Evolutionary conservation across 106 monocot species (phyloP), one percentile per base, ranked within the genome.

Genomic region (Agapanthus africanus): DNA sequence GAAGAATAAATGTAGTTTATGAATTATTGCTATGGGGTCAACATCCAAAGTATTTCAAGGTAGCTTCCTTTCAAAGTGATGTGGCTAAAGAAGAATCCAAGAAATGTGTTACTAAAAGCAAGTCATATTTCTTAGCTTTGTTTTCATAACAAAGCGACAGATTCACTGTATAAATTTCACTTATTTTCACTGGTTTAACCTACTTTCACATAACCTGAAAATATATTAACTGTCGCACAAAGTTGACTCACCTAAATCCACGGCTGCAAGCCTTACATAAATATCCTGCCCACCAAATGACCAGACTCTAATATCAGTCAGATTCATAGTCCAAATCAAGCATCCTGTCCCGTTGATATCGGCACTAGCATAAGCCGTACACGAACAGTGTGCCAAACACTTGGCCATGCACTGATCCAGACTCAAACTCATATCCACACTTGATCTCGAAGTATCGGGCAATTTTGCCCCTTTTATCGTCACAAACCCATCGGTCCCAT

Each of bases 311-410:
- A 82, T 21, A 52, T 82, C 82, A 0, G 59, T 67, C 36, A 82
- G n/a, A 2, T 67, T 51, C 0, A 27, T 22, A 4, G 59, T 56
- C 83, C 83, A 83, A 4, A 73, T 69, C 25, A 83, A 42, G 65
- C 83, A 83, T 22, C 84, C 75, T 14, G 16, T 69, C 10, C 59
- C 79, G 18, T 50, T 44, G 33, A 63, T 10, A 50, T 71, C 72
- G 6, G 76, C 73, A 9, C 23, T 35, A 14, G 84, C 69, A 39
- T 79, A 84, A 11, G 79, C 90, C 4, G 37, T 63, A 50, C 85
- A 85, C 6, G 81, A 85, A 28, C 86, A 86, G 60, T 81, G 83
- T 7, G 13, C 11, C 74, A 80, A 69, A 33, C 90, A 90, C 63
- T 6, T 19, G 0, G 37, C 52, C 16, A 61, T 37, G 73, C 90